Base-by-base conservation (phyloP, 495 filamentous ascomycete genomes). In the Aspergillus ellipticus region DNA sequence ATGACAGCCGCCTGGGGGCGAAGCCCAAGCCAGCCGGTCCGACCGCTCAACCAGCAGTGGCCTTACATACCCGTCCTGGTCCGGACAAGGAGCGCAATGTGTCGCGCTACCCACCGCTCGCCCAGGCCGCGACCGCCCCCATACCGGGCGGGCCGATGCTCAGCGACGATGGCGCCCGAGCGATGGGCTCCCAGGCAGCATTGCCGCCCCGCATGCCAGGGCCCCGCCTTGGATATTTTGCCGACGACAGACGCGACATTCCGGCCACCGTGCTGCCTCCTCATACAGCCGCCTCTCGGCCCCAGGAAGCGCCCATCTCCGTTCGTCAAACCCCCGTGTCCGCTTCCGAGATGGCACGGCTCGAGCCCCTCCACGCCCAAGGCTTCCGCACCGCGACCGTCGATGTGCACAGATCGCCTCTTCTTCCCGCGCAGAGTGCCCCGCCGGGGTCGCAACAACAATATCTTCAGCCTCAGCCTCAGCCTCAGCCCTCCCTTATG, bases 1-100 rank as follows among this genome's bases (percentile, higher is more conserved):
- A 87, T 24, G 84, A 85, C 17, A 74, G 76, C 42, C 66, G 74
- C 8, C 66, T 79, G 35, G 57, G 67, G 8, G 58, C 78, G 28
- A 86, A 84, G 63, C 62, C 63, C 31, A 71, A 66, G 37, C 68
- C 67, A 28, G 39, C 62, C 43, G 67, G 56, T 4, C 61, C 73
- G 51, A 64, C 73, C 39, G 55, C 69, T 56, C 67, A 74, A 55
- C 62, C 3, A 28, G 24, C 71, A 4, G 61, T 67, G 39, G 56
- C 67, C 22, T 29, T 74, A 11, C 72, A 71, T 47, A 58, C 54
- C 4, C 71, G 69, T 6, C 58, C 67, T 10, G 21, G 61, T 7
- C 58, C 66, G 20, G 75, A 78, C 31, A 69, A 63, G 52, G 75
- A 78, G 13, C 71, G 74, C 6, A 65, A 59, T 22, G 24, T 70